Evolutionary conservation across 192 early-diverging fungal species (phyloP).

Genomic region (Linnemannia zychae): DNA sequence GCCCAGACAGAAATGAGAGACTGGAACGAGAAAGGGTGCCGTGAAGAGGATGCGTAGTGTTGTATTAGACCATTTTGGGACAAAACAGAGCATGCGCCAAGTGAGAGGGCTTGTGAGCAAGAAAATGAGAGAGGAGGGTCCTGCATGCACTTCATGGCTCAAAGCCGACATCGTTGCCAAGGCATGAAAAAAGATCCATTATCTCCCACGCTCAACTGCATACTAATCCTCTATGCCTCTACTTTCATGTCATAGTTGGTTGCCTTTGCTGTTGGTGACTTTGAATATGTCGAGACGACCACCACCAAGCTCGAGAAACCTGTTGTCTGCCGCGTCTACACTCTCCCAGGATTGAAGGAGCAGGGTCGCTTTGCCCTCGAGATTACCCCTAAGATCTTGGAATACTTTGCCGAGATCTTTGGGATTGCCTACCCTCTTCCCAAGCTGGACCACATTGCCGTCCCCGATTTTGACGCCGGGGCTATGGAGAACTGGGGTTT

Average conservation of each 20-base stretch:
- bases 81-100: background rate
- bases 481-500: constrained; percentile 94
- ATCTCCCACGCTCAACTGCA: background rate
- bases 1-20: background rate
- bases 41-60: background rate
- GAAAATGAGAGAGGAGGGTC: too few species aligned
- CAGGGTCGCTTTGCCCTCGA: constrained; percentile 80
- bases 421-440: constrained; percentile 80
- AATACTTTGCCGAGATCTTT: constrained; percentile 81
- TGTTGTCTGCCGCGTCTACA: constrained; percentile 76
- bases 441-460: constrained; percentile 79
- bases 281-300: constrained; percentile 81
- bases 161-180: background rate
- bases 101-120: background rate
- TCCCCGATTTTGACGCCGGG: constrained; percentile 87
- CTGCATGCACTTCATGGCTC: background rate
- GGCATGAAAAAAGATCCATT: background rate
- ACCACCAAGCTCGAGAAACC: constrained; percentile 42
- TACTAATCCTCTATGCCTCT: background rate
- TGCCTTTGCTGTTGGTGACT: constrained; percentile 81
- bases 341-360: constrained; percentile 69
- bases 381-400: constrained; percentile 73
- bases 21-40: background rate
- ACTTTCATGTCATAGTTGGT: constrained; percentile 58
- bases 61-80: background rate